Percentiles rank a stretch among this genome's conserved stretches.
phyloP scores from a whole-genome alignment of 768 basidiomycete species.

The Tricholoma furcatifolium region DNA sequence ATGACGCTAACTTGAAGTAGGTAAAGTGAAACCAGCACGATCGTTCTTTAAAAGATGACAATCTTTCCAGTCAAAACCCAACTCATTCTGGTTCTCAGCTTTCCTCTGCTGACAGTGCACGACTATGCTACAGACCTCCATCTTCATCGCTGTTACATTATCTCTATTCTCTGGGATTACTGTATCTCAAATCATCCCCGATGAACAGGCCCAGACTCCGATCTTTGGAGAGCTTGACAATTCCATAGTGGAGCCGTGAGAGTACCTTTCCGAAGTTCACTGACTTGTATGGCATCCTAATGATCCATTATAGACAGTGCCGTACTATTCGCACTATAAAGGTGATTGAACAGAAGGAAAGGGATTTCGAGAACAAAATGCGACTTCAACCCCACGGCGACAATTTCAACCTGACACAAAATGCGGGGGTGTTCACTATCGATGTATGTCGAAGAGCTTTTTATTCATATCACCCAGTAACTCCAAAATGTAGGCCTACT shows the following conservation, averaged over 20 bases:
- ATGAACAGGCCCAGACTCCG: too few species aligned
- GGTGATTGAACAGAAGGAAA: not conserved
- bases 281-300: not conserved
- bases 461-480: not conserved
- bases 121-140: not conserved
- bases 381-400: too few species aligned
- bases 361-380: not conserved
- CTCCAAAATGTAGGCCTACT: not conserved
- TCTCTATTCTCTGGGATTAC: not conserved
- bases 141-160: not conserved
- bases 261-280: too few species aligned
- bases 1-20: too few species aligned
- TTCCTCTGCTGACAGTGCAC: too few species aligned
- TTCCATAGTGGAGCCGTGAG: too few species aligned
- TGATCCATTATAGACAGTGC: not conserved
- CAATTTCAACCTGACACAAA: not conserved
- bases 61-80: too few species aligned
- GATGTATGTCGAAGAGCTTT: not conserved
- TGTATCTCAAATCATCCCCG: not conserved
- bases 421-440: not conserved
- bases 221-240: too few species aligned
- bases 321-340: not conserved
- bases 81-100: too few species aligned
- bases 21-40: too few species aligned
- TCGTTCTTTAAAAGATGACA: too few species aligned